Base-by-base conservation (phyloP, 2,329 filamentous ascomycete genomes). In the Colletotrichum caudatum region DNA sequence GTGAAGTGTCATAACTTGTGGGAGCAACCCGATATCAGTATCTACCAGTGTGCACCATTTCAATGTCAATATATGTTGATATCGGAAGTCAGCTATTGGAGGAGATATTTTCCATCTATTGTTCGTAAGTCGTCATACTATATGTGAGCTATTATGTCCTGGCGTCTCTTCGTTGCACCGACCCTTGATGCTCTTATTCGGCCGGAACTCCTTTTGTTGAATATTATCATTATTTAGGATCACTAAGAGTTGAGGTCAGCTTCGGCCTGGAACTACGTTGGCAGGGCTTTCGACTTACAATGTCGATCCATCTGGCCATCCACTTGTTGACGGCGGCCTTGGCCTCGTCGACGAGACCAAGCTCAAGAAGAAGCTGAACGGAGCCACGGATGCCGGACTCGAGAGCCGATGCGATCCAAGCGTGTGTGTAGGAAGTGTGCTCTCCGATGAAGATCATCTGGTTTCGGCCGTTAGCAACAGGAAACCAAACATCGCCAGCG, bases 401-500 rank as follows among this genome's bases (percentile, higher is more conserved):
- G 5, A 93, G 81, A 1, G 91, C 91, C 3, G 87, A 89, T 41
- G 87, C 87, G 61, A 92, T 91, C 91, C 90, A 93, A 1, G 90
- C 91, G 76, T 93, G 91, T 0, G 91, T 94, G 77, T 91, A 92
- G 8, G 86, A 88, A 0, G 91, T 93, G 77, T 93, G 91, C 78
- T 93, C 91, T 2, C 89, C 89, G 7, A 92, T 82, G 71, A 93
- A 92, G 44, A 93, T 88, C n/a, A 91, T 90, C 81, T 51, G 9
- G 20, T 57, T 41, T 16, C 7, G 29, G 41, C 33, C 1, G 14
- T 51, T 33, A 67, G 33, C 3, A 7, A 18, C 2, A 3, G 2
- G 37, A 1, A 5, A 18, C 6, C 2, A 0, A 12, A 16, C n/a
- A 46, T 16, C 18, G 16, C 18, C 16, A 29, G 57, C 11, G 16